Evolutionary conservation across 257 asterid species (phyloP), one percentile per base, ranked within the genome.

Genomic region (Capsicum baccatum): DNA sequence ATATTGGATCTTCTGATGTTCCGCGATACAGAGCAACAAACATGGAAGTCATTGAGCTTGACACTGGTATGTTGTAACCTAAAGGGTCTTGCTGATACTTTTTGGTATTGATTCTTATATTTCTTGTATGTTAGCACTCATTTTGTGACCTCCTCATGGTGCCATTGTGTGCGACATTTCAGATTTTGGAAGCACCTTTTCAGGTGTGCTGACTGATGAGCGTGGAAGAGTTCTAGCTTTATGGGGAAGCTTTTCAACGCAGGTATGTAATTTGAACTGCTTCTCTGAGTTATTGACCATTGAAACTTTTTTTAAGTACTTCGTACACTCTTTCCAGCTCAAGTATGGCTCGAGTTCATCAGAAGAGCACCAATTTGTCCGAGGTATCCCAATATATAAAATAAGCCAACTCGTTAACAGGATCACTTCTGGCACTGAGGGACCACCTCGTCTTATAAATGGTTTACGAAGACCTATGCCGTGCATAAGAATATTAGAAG

Each of bases 171-270:
- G 64, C 81, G 37, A 76, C 82, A 71, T 90, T 85, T 88, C 90
- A 97, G 99, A 97, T 90, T 97, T 97, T 82, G 99, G 99, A 42
- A 90, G 95, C 86, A 85, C 96, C 69, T 94, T 97, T 94, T 93
- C 97, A 88, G 99, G 99, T 83, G 98, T 93, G 88, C 95, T 97
- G 81, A 91, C 98, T 7, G 98, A 97, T 91, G 98, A 97, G 83
- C 90, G 80, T 85, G 99, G 99, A 86, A 91, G 98, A 88, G 99
- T 97, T 88, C 92, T 87, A 86, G 99, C 99, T 67, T 62, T 97
- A 81, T 96, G 99, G 99, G 98, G 99, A 89, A 94, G 98, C 91
- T 96, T 96, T 87, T 96, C 98, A 71, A 91, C 97, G 8, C 98
- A 95, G 99, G 98, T 97, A 85, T 85, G 83, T 81, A 79, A 90